Conservation (phyloP, 345 rosid species). For the Hevea brasiliensis region DNA sequence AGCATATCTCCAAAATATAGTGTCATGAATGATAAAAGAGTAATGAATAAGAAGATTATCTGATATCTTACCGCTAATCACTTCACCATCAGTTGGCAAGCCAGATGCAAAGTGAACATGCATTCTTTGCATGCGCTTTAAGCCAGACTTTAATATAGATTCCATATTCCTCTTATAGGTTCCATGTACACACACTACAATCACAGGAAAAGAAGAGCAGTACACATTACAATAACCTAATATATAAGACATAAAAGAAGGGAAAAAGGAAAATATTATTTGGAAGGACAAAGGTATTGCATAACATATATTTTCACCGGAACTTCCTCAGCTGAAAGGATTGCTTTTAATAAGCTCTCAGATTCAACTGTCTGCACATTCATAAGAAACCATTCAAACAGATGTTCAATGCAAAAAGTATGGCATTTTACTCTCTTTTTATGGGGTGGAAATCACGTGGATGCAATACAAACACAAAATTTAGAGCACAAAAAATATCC, state of each 20-base stretch:
- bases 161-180: constrained; percentile 72
- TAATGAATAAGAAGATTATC: not conserved
- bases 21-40: not conserved
- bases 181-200: constrained; percentile 87
- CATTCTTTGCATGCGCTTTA: constrained; percentile 79
- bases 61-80: constrained; percentile 65
- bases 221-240: constrained; percentile 1
- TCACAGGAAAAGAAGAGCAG: not conserved
- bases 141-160: constrained; percentile 69
- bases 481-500: not conserved
- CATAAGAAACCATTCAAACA: not conserved
- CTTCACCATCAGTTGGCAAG: constrained; percentile 77
- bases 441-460: not conserved
- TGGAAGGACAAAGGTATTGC: not conserved
- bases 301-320: constrained; percentile 37
- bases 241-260: not conserved
- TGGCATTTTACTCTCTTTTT: too few relatives aligned
- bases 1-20: not conserved
- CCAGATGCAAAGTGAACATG: constrained; percentile 90
- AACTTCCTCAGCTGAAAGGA: constrained; percentile 70
- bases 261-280: not conserved
- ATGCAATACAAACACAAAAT: not conserved
- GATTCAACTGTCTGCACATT: constrained; percentile 65
- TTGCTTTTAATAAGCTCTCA: constrained; percentile 70
- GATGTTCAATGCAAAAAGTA: not conserved